Percentiles rank a stretch among this genome's conserved stretches.
Evolutionary conservation across 805 yeast genomes (phyloP).

Genomic region (Myxozyma nipponensis): DNA sequence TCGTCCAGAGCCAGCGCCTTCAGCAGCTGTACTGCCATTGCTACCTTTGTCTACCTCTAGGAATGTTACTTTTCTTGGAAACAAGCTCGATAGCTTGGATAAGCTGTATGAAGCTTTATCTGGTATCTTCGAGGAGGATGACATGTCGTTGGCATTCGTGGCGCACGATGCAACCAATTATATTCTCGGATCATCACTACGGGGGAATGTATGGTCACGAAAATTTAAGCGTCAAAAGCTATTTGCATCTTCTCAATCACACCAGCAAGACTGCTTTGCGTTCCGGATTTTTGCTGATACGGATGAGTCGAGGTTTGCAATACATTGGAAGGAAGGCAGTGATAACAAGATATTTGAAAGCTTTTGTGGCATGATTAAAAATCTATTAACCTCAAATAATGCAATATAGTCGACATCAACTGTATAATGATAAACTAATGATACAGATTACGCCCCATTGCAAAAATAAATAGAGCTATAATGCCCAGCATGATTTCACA

Average conservation of each 20-base stretch:
- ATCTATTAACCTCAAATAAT: background rate
- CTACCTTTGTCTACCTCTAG: slow-evolving; percentile 1
- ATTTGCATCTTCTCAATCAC: background rate
- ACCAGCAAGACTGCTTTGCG: background rate
- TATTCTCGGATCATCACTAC: slow-evolving; percentile 4
- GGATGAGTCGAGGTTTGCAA: background rate
- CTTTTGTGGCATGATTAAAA: slow-evolving; percentile 18
- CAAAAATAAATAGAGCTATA: background rate
- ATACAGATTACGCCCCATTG: background rate
- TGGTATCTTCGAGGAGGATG: background rate
- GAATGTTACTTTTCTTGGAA: background rate
- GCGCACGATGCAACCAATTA: background rate
- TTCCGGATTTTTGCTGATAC: slow-evolving; percentile 7
- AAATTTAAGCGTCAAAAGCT: slow-evolving; percentile 16
- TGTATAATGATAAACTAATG: background rate
- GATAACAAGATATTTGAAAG: slow-evolving; percentile 16
- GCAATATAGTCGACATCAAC: background rate
- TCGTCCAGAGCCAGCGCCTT: slow-evolving; percentile 4
- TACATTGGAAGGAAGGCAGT: slow-evolving; percentile 17
- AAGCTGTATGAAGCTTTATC: slow-evolving; percentile 2
- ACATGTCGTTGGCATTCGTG: background rate
- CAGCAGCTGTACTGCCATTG: background rate
- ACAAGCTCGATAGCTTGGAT: background rate
- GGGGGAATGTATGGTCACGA: slow-evolving; percentile 26
- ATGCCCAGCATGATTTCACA: too few relatives aligned